These are phyloP conservation scores for Monilinia vaccinii-corymbosi DNA, from an alignment of 2,329 filamentous ascomycete genomes.

Conservation along the genomic window DNA sequence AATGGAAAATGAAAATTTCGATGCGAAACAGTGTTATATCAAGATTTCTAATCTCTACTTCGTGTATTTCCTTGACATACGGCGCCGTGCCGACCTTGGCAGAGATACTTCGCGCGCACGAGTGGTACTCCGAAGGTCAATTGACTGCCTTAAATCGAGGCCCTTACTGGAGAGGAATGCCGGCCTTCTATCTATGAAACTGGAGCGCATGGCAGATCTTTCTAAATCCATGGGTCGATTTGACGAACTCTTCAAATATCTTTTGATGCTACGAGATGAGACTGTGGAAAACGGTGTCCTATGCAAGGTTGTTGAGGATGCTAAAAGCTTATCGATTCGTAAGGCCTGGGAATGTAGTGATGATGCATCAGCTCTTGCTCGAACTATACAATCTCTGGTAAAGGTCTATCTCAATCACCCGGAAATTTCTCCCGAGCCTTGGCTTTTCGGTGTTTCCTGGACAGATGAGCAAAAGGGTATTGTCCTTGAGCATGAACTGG, in stretches of 20 bases:
- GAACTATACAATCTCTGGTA: slow-evolving; percentile 50
- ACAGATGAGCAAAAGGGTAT: slow-evolving; percentile 45
- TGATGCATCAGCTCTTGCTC: slow-evolving; percentile 44
- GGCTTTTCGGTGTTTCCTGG: slow-evolving; percentile 21
- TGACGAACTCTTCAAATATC: slow-evolving; percentile 48
- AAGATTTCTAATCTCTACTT: slow-evolving; percentile 68
- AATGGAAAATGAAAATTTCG: slow-evolving; percentile 24
- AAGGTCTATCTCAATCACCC: slow-evolving; percentile 51
- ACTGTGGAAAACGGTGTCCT: slow-evolving; percentile 51
- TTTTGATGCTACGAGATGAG: slow-evolving; percentile 51
- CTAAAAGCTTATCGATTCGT: slow-evolving; percentile 41
- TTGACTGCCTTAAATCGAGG: slow-evolving; percentile 51
- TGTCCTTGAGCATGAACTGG: slow-evolving; percentile 51
- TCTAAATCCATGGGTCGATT: slow-evolving; percentile 43
- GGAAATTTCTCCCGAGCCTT: slow-evolving; percentile 43
- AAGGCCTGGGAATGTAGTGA: slow-evolving; percentile 45
- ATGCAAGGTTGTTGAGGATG: slow-evolving; percentile 39
- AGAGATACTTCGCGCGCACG: slow-evolving; percentile 41
- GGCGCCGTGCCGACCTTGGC: slow-evolving; percentile 35
- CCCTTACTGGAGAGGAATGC: slow-evolving; percentile 46
- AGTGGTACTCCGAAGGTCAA: slow-evolving; percentile 49
- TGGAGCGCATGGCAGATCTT: slow-evolving; percentile 57
- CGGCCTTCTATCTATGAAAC: slow-evolving; percentile 52
- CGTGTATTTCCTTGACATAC: slow-evolving; percentile 45
- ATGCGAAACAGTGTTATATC: slow-evolving; percentile 42